Base-by-base conservation (phyloP, 2,329 filamentous ascomycete genomes). In the Colletotrichum cordylinicola region DNA sequence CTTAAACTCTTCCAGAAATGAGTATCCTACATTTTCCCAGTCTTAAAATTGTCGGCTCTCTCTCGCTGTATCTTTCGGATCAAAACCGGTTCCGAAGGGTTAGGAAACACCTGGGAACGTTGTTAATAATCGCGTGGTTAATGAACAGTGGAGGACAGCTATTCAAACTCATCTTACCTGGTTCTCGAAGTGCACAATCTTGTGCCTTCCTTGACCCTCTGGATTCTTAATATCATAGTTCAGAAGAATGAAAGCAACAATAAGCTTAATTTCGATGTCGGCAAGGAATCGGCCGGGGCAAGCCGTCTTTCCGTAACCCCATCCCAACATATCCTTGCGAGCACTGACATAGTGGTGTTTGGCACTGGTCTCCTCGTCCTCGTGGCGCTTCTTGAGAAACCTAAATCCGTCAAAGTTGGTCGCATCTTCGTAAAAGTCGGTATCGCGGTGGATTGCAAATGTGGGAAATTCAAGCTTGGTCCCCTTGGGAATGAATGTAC, bases 361-460 rank as follows among this genome's bases (percentile, higher is more conserved):
- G 10, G 31, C 35, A 37, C 61, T 10, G 35, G 13, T 39, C 33
- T 65, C 61, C 61, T 39, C 61, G 15, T 43, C 35, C 21, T 39
- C 21, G 12, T 39, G 33, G 16, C 61, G 35, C 35, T 65, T 65
- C 8, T 2, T 24, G 3, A 65, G 35, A 6, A 65, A 65, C 15
- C 61, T 35, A 13, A 10, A 65, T 18, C 35, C 61, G 0, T 65
- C 33, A 37, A 65, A 92, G 8, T 82, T 78, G 0, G 90, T 91
- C 27, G 87, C 86, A 79, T 93, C 93, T 5, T 88, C 83, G 8
- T 86, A 74, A 76, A 86, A 89, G 1, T 88, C 88, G 72, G 92
- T 91, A 73, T 95, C 93, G 55, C 93, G 93, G 0, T 93, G 93
- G 74, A 94, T 92, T 7, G 35, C 61, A 43, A 29, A 65, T 4